Percentiles rank a stretch among this genome's conserved stretches.
These are phyloP conservation scores for Arthrocladium fulminans DNA, from an alignment of 2,329 filamentous ascomycete genomes.

Conservation along the genomic window DNA sequence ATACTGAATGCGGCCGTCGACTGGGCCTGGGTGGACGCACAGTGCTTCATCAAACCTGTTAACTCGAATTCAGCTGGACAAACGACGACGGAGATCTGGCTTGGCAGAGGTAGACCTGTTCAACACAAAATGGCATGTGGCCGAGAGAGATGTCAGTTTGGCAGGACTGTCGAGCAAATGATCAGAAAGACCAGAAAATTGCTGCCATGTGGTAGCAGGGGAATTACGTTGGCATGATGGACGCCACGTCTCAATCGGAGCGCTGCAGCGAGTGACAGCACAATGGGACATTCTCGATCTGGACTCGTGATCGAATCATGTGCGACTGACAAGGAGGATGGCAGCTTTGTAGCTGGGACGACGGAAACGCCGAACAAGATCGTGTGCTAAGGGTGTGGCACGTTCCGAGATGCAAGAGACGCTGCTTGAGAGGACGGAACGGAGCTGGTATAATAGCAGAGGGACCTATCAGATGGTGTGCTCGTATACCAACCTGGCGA, in stretches of 20 bases:
- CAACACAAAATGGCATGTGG: too few relatives aligned
- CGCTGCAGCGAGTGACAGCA: not conserved
- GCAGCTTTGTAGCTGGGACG: not conserved
- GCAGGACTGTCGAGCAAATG: not conserved
- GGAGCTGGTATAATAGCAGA: too few relatives aligned
- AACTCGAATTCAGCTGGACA: not conserved
- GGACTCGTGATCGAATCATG: not conserved
- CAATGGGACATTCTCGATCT: not conserved
- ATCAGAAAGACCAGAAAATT: not conserved
- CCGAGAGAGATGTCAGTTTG: not conserved
- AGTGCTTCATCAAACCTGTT: too few relatives aligned
- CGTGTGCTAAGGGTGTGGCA: not conserved
- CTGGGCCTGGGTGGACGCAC: too few relatives aligned
- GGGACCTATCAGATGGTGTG: too few relatives aligned
- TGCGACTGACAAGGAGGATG: not conserved
- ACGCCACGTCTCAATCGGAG: not conserved
- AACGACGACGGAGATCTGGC: not conserved
- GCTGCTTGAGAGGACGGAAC: not conserved
- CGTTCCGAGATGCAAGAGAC: not conserved
- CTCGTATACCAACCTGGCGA: too few relatives aligned
- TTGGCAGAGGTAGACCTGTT: too few relatives aligned
- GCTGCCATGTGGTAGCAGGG: slow-evolving; percentile 1
- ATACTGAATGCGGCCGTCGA: not conserved
- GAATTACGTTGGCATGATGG: not conserved
- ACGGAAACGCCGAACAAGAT: not conserved